Conservation (phyloP, 23 red algal genomes). For the Gracilariopsis chorda region DNA sequence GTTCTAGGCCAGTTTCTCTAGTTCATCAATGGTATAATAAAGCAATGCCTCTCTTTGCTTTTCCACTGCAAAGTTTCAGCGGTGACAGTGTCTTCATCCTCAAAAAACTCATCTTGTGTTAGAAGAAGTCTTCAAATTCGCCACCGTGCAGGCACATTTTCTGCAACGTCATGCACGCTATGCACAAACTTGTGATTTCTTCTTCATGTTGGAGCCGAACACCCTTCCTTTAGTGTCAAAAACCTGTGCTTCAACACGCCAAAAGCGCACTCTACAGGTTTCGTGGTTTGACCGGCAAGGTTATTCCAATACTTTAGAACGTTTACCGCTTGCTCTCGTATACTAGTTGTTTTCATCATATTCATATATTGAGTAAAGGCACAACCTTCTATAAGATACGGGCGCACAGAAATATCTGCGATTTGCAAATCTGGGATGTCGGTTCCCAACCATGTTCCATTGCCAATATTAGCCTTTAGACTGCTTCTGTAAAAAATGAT, state of each 20-base stretch:
- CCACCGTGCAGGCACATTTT: not conserved
- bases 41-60: conserved; percentile 1
- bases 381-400: not conserved
- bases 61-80: not conserved
- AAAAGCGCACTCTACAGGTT: conserved; percentile 3
- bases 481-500: not conserved
- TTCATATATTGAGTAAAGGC: not conserved
- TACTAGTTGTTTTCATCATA: not conserved
- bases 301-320: not conserved
- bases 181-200: not conserved
- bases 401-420: not conserved
- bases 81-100: not conserved
- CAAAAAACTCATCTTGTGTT: not conserved
- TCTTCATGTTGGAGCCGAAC: conserved; percentile 34
- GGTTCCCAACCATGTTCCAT: not conserved
- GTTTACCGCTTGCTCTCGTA: not conserved
- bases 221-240: not conserved
- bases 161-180: not conserved
- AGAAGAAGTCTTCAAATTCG: not conserved
- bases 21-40: not conserved
- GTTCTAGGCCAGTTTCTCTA: not conserved
- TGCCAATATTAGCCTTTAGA: not conserved
- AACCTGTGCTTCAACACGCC: not conserved
- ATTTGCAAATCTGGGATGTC: not conserved
- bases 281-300: not conserved